Base-by-base conservation (phyloP, 1,139 yeast genomes). In the Schizosaccharomyces versatilis region DNA sequence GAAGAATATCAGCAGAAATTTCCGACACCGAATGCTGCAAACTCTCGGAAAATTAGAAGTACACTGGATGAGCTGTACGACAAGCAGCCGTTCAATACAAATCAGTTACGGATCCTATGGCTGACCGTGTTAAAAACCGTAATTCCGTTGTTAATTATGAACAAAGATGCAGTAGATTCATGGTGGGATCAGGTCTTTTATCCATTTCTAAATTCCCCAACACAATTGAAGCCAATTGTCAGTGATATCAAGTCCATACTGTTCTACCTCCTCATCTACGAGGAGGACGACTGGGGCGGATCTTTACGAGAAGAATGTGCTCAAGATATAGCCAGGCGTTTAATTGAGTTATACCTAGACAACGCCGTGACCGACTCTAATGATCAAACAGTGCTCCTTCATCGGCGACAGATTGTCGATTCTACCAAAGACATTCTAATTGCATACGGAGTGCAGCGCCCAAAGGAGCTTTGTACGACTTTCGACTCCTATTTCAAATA, bases 111-210 rank as follows among this genome's bases (percentile, higher is more conserved):
- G 12, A 32, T 32, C 5, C 32, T 44, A 44, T 44, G 49, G 49
- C 49, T 44, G 2, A 36, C 49, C 38, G 49, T 44, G 36, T 17
- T 44, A 7, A 44, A 44, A 12, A 44, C 49, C 7, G 49, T 44
- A 9, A 17, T 44, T 10, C 49, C 49, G 7, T 8, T 44, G 38
- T 32, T 44, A 10, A 44, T 44, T 19, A 14, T 44, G 19, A 15
- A 44, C 32, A 32, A 36, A n/a, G 38, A 44, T 19, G 49, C 49
- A 8, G 32, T 44, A 12, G 49, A 36, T 32, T 32, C 19, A 10
- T 44, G 49, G 49, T 44, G 49, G 49, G 49, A 44, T 36, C 49
- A 44, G 36, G 32, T 44, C n/a, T 44, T 44, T 12, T 32, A 24
- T 8, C 49, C 49, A 1, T 44, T 44, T 14, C 8, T 44, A 38